Percentiles rank a stretch among this genome's conserved stretches.
Evolutionary conservation across 106 monocot species (phyloP).

Genomic region (Allium fistulosum): DNA sequence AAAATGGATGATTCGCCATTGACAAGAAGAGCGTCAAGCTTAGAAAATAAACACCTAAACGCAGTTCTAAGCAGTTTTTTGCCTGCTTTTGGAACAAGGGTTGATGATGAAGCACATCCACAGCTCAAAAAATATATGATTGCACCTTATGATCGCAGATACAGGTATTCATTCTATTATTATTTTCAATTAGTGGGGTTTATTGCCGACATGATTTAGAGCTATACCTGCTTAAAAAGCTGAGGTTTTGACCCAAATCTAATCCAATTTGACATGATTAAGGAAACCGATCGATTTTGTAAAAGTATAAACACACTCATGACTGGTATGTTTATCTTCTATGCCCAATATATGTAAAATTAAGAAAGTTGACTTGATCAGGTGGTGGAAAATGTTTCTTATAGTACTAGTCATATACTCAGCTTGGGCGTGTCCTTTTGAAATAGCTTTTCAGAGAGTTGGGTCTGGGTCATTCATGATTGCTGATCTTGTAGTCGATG

Average conservation of each 20-base stretch:
- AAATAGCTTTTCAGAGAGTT: constrained; percentile 28
- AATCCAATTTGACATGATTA: too few species aligned
- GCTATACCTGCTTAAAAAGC: too few species aligned
- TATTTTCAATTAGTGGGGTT: too few species aligned
- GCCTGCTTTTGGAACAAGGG: constrained; percentile 2
- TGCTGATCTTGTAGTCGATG: constrained; percentile 27
- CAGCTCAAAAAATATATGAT: constrained; percentile 4
- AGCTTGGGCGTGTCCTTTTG: constrained; percentile 44
- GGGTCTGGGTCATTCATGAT: constrained; percentile 6
- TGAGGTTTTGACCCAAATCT: too few species aligned
- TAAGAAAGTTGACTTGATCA: constrained; percentile 3
- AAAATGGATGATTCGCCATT: neutral
- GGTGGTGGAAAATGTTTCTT: constrained; percentile 41
- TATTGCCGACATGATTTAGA: too few species aligned
- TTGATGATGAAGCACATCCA: constrained; percentile 1
- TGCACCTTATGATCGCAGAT: constrained; percentile 8
- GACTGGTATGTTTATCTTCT: neutral
- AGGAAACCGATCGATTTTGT: neutral
- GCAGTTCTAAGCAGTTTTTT: neutral
- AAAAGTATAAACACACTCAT: neutral
- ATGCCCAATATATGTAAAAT: neutral
- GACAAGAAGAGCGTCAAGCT: neutral
- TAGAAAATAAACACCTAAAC: constrained; percentile 4
- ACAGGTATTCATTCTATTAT: constrained; percentile 2
- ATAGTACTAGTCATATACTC: constrained; percentile 37